Evolutionary conservation across 78 protist genomes (phyloP), one percentile per base, ranked within the genome.

Genomic region (Cavenderia fasciculata): DNA sequence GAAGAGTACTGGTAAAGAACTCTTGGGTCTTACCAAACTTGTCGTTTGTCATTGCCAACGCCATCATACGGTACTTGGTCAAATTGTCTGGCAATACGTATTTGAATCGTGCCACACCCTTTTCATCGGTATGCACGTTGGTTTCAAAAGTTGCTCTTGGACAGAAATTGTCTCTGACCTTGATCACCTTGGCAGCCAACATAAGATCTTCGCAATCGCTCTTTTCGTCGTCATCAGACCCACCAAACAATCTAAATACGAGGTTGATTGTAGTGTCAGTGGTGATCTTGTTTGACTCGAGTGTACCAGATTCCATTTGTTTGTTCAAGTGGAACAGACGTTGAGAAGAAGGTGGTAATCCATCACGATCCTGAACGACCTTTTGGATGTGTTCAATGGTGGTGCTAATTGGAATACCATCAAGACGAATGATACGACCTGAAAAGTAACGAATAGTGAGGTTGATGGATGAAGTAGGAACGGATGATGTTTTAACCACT

Each of bases 41-140:
- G 10, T n/a, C 56, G 33, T 23, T 34, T 46, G 33, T 21, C 6
- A 14, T 3, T 7, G 73, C 88, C 10, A 36, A 49, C 0, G 56
- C 74, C 74, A 78, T 78, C 14, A 78, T 57, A 43, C 68, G 38
- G 21, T 63, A 78, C 10, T 40, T 63, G 14, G 88, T 63, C 7
- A 78, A 38, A 40, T 52, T 78, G 25, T 78, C 88, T 62, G 88
- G 88, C 3, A 78, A 52, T 54, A 33, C 65, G 16, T 46, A 65
- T 0, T 41, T 38, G 34, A 78, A 78, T 1, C 16, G 14, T 12
- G 40, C 76, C 0, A 38, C 5, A 41, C 88, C 88, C 46, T 62
- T 29, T 23, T 51, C 34, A 18, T 62, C 57, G 25, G 88, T 65
- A 47, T 38, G 38, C 14, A 12, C 52, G 18, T 34, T 31, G 29